These are phyloP conservation scores for Euphorbia celastroides DNA, from an alignment of 441 rosid genomes.

Conservation along the genomic window DNA sequence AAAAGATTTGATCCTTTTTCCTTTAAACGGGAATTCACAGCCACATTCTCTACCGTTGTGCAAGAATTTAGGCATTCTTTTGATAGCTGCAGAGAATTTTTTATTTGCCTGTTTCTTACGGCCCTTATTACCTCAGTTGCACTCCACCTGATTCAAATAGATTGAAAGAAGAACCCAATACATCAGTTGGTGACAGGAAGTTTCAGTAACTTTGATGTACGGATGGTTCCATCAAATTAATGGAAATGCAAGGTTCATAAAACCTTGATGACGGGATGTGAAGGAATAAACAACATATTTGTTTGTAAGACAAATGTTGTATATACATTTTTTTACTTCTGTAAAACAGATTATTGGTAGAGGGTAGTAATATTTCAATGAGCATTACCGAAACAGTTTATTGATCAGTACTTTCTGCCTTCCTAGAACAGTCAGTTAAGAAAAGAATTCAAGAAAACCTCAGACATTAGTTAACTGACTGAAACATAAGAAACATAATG, in stretches of 20 bases:
- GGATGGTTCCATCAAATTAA: background rate
- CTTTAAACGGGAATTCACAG: constrained; percentile 31
- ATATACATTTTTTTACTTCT: background rate
- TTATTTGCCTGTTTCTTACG: constrained; percentile 28
- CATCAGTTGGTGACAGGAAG: constrained; percentile 5
- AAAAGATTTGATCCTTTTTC: constrained; percentile 48
- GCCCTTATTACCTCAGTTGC: constrained; percentile 35
- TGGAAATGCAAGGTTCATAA: background rate
- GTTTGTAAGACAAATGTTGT: background rate
- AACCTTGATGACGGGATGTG: background rate
- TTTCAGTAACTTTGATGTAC: background rate
- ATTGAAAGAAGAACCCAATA: constrained; percentile 15
- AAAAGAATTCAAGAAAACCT: constrained; percentile 4
- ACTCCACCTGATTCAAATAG: constrained; percentile 50
- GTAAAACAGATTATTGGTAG: background rate
- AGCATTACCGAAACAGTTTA: background rate
- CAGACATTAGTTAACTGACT: background rate
- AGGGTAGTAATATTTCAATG: too few relatives aligned
- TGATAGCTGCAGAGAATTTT: constrained; percentile 38
- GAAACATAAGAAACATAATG: constrained; percentile 10
- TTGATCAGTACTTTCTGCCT: background rate
- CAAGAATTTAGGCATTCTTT: constrained; percentile 31
- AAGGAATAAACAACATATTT: background rate
- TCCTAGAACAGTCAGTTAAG: background rate
- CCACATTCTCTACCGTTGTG: constrained; percentile 33